Conservation (phyloP, 2,329 filamentous ascomycete species). For the Alternaria incomplexa region DNA sequence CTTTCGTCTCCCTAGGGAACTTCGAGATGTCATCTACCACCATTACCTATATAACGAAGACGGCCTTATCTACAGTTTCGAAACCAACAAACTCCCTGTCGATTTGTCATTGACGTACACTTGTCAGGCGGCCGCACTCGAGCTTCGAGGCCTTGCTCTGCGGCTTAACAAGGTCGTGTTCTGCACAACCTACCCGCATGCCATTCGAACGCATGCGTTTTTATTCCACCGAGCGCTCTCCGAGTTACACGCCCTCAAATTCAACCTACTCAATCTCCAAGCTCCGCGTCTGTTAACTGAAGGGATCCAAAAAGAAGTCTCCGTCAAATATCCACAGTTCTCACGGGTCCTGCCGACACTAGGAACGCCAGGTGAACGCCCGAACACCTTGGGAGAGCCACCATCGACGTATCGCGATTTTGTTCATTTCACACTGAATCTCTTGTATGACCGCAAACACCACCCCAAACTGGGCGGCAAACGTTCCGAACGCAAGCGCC, state of each 20-base stretch:
- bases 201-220: not conserved
- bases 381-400: not conserved
- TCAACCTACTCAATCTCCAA: not conserved
- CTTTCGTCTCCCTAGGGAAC: not conserved
- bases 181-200: fast-evolving
- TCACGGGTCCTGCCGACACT: not conserved
- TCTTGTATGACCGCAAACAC: not conserved
- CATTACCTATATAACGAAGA: not conserved
- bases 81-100: not conserved
- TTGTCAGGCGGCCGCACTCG: not conserved
- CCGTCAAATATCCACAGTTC: not conserved
- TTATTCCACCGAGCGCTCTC: not conserved
- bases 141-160: not conserved
- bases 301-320: not conserved
- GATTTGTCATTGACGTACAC: not conserved
- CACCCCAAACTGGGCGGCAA: not conserved
- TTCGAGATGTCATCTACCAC: not conserved
- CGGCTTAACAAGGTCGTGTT: not conserved
- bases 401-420: not conserved
- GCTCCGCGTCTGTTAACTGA: not conserved
- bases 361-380: fast-evolving
- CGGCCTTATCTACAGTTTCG: not conserved
- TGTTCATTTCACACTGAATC: not conserved
- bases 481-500: not conserved
- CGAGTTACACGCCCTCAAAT: not conserved